Evolutionary conservation across 352 stramenopile genomes (phyloP), one percentile per base, ranked within the genome.

Genomic region (Pythium grandisporangium): DNA sequence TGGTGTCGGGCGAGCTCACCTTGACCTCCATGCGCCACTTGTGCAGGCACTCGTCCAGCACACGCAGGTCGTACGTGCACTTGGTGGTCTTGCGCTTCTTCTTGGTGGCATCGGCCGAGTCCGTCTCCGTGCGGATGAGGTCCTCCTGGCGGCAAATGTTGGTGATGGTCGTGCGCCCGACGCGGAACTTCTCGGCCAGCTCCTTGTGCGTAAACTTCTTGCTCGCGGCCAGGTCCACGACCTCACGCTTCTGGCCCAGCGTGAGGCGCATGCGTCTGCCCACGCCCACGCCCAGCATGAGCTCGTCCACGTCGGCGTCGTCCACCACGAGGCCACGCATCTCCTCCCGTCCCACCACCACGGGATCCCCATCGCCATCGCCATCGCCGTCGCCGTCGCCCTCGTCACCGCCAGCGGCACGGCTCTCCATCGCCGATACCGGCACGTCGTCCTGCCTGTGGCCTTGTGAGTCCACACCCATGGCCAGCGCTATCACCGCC

Each of bases 1-100:
- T 86, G 14, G 56, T 78, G 36, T 92, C 78, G 0, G 78, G 78
- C 11, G 55, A 84, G 53, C 68, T 85, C 24, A 92, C 75, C 35
- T 84, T 84, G 30, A 84, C 57, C 51, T 92, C 79, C 75, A 92
- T 88, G 35, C 79, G 70, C 79, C 75, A 89, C 66, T 92, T 92
- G 62, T 92, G 76, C 42, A 92, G 53, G 55, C 70, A 84, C 57
- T 92, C 75, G 54, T 89, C 75, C 25, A 92, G 51, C 48, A 89
- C 64, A 17, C 71, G 70, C 51, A 89, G 56, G 45, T 92, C 75
- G 53, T 89, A 89, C 35, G 73, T 76, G 58, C 75, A 89, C 48
- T 84, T 86, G 46, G 79, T 88, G 16, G 75, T 92, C 57, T 92
- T 92, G 59, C 78, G 65, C 46, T 80, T 79, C 63, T 92, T 92